Evolutionary conservation across 2,329 filamentous ascomycete species (phyloP).

Genomic region (Microthyrium microscopicum): DNA sequence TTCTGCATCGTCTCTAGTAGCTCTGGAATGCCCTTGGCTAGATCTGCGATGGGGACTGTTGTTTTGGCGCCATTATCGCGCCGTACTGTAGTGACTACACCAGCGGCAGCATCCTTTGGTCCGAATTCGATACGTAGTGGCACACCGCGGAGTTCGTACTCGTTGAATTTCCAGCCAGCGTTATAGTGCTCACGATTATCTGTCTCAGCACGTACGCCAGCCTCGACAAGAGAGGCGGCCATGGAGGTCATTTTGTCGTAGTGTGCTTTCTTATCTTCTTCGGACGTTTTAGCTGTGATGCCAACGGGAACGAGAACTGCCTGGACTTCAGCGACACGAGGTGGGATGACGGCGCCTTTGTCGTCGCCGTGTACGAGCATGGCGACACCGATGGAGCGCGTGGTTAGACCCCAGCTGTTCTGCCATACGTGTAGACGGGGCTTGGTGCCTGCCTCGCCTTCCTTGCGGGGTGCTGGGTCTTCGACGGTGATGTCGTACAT

Average conservation of each 20-base stretch:
- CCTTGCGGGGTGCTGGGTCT: slow-evolving; percentile 55
- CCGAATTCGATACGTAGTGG: slow-evolving; percentile 91
- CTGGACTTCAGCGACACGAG: slow-evolving; percentile 74
- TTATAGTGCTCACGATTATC: slow-evolving; percentile 73
- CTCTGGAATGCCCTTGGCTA: slow-evolving; percentile 56
- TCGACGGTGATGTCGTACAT: slow-evolving; percentile 99
- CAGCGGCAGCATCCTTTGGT: slow-evolving; percentile 78
- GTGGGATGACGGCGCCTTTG: slow-evolving; percentile 85
- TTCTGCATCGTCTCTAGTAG: slow-evolving; percentile 81
- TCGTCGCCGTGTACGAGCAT: slow-evolving; percentile 96
- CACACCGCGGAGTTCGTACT: slow-evolving; percentile 94
- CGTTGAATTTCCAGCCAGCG: slow-evolving; percentile 96
- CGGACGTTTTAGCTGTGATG: slow-evolving; percentile 70
- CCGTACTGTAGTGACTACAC: slow-evolving; percentile 69
- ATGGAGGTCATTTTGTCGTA: slow-evolving; percentile 61
- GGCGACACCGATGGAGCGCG: slow-evolving; percentile 95
- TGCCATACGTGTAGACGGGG: slow-evolving; percentile 71
- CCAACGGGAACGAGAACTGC: slow-evolving; percentile 82
- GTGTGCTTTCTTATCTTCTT: slow-evolving; percentile 63
- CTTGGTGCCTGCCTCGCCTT: slow-evolving; percentile 49
- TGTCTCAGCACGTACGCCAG: slow-evolving; percentile 59
- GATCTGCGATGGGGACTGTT: slow-evolving; percentile 56
- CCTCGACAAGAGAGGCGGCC: slow-evolving; percentile 49
- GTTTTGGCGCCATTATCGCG: slow-evolving; percentile 75
- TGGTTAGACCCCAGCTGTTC: slow-evolving; percentile 97